Percentiles rank a stretch among this genome's conserved stretches.
Evolutionary conservation across 345 rosid species (phyloP).

Genomic region (Populus tremula): DNA sequence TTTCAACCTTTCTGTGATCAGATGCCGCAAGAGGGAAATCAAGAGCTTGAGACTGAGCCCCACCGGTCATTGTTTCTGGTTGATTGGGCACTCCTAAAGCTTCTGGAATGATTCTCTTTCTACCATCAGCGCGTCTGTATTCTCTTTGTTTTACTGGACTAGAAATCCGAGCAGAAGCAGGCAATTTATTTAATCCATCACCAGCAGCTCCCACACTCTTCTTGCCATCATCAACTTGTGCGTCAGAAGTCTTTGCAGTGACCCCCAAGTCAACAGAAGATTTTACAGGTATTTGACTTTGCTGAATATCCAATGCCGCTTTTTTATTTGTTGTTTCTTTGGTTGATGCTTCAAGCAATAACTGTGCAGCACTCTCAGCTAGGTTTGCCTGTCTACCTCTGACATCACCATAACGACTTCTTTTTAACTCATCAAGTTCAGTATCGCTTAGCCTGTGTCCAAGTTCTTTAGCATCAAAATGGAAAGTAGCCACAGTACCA

Average conservation of each 20-base stretch:
- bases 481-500: slow-evolving; percentile 89
- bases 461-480: slow-evolving; percentile 79
- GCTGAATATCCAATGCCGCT: slow-evolving; percentile 53
- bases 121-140: slow-evolving; percentile 92
- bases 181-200: slow-evolving; percentile 55
- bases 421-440: slow-evolving; percentile 89
- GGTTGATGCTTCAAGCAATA: slow-evolving; percentile 86
- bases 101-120: slow-evolving; percentile 98
- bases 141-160: slow-evolving; percentile 93
- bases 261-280: slow-evolving; percentile 47
- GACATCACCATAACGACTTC: slow-evolving; percentile 90
- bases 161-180: slow-evolving; percentile 47
- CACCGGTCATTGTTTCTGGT: slow-evolving; percentile 47
- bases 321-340: slow-evolving; percentile 68
- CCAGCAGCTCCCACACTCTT: slow-evolving; percentile 40
- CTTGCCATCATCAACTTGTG: slow-evolving; percentile 54
- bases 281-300: slow-evolving; percentile 50
- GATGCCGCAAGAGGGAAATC: slow-evolving; percentile 41
- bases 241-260: slow-evolving; percentile 47
- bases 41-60: slow-evolving; percentile 33
- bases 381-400: slow-evolving; percentile 88
- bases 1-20: slow-evolving; percentile 45
- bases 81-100: slow-evolving; percentile 79
- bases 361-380: slow-evolving; percentile 89
- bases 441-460: slow-evolving; percentile 68